Base-by-base conservation (phyloP, 148 eudicot species). In the Rhododendron henanense region DNA sequence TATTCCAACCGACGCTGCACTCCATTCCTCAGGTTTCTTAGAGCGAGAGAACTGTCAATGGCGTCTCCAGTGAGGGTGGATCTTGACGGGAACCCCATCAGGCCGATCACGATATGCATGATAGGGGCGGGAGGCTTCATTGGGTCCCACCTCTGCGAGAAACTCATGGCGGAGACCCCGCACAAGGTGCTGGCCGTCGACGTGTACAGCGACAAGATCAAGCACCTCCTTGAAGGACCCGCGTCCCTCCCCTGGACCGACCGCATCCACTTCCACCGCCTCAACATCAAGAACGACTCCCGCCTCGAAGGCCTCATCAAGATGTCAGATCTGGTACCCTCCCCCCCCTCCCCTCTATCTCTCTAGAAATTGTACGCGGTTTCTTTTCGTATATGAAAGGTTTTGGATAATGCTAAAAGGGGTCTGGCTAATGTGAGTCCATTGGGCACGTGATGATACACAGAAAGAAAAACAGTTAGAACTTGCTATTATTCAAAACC, bases 91-190 rank as follows among this genome's bases (percentile, higher is more conserved):
- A 95, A 93, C 2, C 90, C 93, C 39, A 93, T 97, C 1, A 85
- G 86, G 86, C 86, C 95, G 87, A 84, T 97, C 0, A 93, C 96
- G 10, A 97, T 97, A 15, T 95, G 99, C 93, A 95, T 97, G 99
- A 95, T 97, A 59, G 98, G 99, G 10, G 99, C 98, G 63, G 99
- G 99, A 33, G 99, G 99, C 0, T 97, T 97, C 92, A 97, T 97
- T 35, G 99, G 99, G 23, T 95, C 98, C 16, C 98, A 97, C 81
- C 96, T 97, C 65, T 97, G 98, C 84, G 98, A 97, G 88, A 97
- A 97, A 85, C 87, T 97, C 53, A 90, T 97, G 93, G 16, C 88
- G n/a, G 98, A 97, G 90, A 97, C 99, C 25, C 92, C 90, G 39
- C 99, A 97, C 88, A 95, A 89, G 79, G 93, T 97, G n/a, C 65